A percentile compares a stretch with the other conserved stretches of the same genome.
phyloP scores from a whole-genome alignment of 2,329 filamentous ascomycete species.

The Aspergillus persii region DNA sequence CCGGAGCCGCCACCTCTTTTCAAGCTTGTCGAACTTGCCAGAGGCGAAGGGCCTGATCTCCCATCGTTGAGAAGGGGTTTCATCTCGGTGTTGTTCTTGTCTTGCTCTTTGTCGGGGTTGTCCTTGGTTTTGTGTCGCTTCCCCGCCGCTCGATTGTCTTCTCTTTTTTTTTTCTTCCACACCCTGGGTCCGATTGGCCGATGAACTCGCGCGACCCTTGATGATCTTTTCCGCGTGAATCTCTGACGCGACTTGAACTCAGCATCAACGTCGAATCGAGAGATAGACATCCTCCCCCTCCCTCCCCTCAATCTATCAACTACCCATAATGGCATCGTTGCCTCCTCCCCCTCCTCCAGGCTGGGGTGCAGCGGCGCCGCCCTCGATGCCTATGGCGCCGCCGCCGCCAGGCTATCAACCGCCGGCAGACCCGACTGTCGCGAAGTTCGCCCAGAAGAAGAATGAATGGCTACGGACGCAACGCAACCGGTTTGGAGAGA shows the following conservation, averaged over 20 bases:
- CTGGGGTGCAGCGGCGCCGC: conserved; percentile 56
- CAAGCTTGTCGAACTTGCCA: conserved; percentile 24
- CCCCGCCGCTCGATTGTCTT: background rate
- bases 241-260: conserved; percentile 34
- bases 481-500: conserved; percentile 92
- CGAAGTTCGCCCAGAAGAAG: conserved; percentile 98
- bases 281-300: conserved; percentile 14
- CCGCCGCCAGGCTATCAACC: conserved; percentile 85
- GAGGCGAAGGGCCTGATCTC: conserved; percentile 23
- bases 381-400: conserved; percentile 59
- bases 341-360: conserved; percentile 68
- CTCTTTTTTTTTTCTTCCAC: background rate
- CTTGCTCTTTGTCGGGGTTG: conserved; percentile 16
- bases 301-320: conserved; percentile 16
- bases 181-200: conserved; percentile 8
- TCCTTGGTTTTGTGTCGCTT: background rate
- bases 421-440: conserved; percentile 75
- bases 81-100: conserved; percentile 19
- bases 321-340: conserved; percentile 54
- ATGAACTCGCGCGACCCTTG: conserved; percentile 17
- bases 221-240: conserved; percentile 26
- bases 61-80: conserved; percentile 29
- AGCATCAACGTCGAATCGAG: conserved; percentile 25
- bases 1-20: conserved; percentile 39
- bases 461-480: conserved; percentile 95